Base-by-base conservation (phyloP, 176 grass and related monocot genomes). In the Themeda triandra region DNA sequence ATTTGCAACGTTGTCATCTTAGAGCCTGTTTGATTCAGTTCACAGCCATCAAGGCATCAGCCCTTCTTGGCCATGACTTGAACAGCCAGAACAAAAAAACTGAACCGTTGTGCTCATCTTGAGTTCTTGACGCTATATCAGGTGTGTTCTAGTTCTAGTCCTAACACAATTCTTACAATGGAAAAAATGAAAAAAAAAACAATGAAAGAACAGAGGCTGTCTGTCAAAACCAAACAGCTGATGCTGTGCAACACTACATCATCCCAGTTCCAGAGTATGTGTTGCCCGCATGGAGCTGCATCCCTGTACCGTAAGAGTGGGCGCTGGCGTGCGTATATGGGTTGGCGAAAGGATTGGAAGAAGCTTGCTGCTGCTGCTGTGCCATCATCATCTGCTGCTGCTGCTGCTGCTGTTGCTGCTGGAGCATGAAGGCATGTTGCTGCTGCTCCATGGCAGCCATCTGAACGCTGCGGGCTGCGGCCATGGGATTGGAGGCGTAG, bases 361-460 rank as follows among this genome's bases (percentile, higher is more conserved):
- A 73, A 2, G 41, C 63, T 71, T 62, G 63, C 1, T 95, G 89
- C 59, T 92, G 86, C 15, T 91, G 90, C 0, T 80, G 83, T 18
- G 65, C 31, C 88, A 79, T 84, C 84, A 93, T 95, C 92, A 97
- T 92, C 92, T 78, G 89, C 63, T 10, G 25, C 27, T 40, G 69
- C n/a, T 73, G 69, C 69, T 72, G 63, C 18, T 82, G 73, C 14
- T 79, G 75, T 4, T 65, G 29, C 86, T 98, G 92, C 82, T 94
- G 92, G 24, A 87, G 77, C 81, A 98, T 83, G 86, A 94, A 94
- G 10, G 90, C 77, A 27, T 96, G 92, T 54, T 94, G 92, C 66
- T 97, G 90, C 71, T 94, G 95, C 11, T 86, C 82, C 85, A 96
- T 89, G 10, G 79, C 66, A 6, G 70, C 80, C 87, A 97, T 92